Conservation (phyloP, 2,329 filamentous ascomycete species). For the Coniosporium tulheliwenetii region DNA sequence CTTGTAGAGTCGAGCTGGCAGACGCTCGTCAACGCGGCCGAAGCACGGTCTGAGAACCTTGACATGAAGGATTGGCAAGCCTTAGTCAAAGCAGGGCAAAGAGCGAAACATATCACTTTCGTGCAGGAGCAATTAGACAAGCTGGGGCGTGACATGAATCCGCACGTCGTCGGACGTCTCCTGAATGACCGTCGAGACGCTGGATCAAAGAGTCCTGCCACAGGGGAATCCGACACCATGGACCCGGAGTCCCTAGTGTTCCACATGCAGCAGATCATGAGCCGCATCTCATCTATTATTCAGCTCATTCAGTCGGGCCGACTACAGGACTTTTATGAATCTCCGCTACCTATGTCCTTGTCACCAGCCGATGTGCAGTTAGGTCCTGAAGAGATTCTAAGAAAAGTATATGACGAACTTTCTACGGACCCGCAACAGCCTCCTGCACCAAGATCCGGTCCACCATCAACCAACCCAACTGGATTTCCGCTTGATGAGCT, state of each 20-base stretch:
- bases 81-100: conserved; percentile 11
- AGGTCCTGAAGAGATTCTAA: conserved; percentile 13
- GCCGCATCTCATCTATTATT: too few species aligned
- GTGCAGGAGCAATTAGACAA: conserved; percentile 7
- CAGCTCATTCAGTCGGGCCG: conserved; percentile 7
- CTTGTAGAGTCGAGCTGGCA: conserved; percentile 14
- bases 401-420: conserved; percentile 26
- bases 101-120: conserved; percentile 6
- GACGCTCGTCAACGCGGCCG: conserved; percentile 10
- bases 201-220: too few species aligned
- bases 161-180: too few species aligned
- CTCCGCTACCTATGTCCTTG: conserved; percentile 21
- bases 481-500: conserved; percentile 27
- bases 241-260: too few species aligned
- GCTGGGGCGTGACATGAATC: not conserved
- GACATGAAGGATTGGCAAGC: conserved; percentile 10
- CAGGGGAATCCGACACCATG: too few species aligned
- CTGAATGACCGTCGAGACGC: too few species aligned
- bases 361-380: conserved; percentile 10
- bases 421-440: conserved; percentile 23
- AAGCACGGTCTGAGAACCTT: conserved; percentile 2
- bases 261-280: too few species aligned
- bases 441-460: conserved; percentile 4
- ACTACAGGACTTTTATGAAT: conserved; percentile 18
- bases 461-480: conserved; percentile 13